Evolutionary conservation across 768 basidiomycete species (phyloP).

Genomic region (Clitopilus passeckerianus): DNA sequence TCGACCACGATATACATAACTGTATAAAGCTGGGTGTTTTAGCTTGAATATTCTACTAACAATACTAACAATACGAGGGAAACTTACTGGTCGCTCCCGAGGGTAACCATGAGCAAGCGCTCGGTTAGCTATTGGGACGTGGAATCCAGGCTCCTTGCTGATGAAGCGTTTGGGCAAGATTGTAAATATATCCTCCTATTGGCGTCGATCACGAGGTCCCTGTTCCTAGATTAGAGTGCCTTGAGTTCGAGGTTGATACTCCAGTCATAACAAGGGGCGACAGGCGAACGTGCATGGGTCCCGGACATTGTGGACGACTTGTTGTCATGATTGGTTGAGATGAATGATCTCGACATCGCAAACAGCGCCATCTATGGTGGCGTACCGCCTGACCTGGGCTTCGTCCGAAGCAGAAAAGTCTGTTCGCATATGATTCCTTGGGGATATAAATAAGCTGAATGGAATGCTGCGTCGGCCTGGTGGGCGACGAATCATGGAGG

Average conservation of each 20-base stretch:
- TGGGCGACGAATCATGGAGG: no score
- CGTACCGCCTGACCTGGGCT: not conserved
- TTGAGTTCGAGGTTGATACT: not conserved
- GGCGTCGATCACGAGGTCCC: not conserved
- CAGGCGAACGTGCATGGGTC: not conserved
- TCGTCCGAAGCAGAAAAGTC: no score
- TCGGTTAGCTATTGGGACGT: not conserved
- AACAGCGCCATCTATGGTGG: not conserved
- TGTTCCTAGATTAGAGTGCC: not conserved
- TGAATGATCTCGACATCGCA: not conserved
- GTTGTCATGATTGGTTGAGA: not conserved
- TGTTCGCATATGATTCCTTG: no score
- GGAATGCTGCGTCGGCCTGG: no score
- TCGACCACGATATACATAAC: not conserved
- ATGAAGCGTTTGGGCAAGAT: not conserved
- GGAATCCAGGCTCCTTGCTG: not conserved
- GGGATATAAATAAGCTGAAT: no score
- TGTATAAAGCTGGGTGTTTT: not conserved
- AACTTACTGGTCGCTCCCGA: not conserved
- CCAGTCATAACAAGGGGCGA: not conserved
- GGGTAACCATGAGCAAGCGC: not conserved
- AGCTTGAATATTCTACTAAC: not conserved
- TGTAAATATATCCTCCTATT: not conserved
- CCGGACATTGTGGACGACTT: not conserved
- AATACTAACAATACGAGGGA: no score